Evolutionary conservation across 1,284 basidiomycete genomes (phyloP).

Genomic region (Xerocomus amazonicus): DNA sequence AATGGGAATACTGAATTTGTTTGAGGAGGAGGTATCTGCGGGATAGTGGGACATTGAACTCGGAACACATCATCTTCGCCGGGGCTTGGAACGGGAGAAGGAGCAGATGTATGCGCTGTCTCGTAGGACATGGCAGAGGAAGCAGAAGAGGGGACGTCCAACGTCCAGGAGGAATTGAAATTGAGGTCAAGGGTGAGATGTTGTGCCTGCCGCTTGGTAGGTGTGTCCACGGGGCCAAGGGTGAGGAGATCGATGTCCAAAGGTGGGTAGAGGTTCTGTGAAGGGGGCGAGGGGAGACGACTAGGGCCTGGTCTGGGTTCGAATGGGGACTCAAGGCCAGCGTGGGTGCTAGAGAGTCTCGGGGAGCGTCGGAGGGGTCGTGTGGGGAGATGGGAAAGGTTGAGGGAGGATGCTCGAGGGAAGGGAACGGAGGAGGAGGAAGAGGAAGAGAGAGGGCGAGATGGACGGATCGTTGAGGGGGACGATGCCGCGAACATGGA

Average conservation of each 20-base stretch:
- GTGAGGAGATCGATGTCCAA: conserved; percentile 17
- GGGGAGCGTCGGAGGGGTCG: conserved; percentile 2
- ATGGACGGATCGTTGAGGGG: not conserved
- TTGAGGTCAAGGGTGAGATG: conserved; percentile 28
- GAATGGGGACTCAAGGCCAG: conserved; percentile 16
- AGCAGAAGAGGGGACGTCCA: conserved; percentile 20
- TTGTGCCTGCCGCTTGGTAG: conserved; percentile 5
- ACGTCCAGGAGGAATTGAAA: conserved; percentile 12
- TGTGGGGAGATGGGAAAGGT: conserved; percentile 1
- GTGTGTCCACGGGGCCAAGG: conserved; percentile 1
- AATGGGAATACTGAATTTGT: conserved; percentile 6
- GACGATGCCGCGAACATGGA: conserved; percentile 1
- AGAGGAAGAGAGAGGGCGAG: conserved; percentile 4
- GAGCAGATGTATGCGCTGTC: conserved; percentile 20
- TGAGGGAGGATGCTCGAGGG: conserved; percentile 6
- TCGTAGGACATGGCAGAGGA: conserved; percentile 27
- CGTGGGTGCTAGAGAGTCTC: conserved; percentile 11
- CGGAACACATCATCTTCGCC: conserved; percentile 19
- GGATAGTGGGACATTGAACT: not conserved
- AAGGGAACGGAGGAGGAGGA: conserved; percentile 22
- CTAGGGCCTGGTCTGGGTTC: conserved; percentile 16
- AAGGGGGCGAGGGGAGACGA: not conserved
- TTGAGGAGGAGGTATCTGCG: conserved; percentile 7
- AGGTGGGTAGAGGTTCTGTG: conserved; percentile 3
- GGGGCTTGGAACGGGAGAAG: conserved; percentile 12